Conservation (phyloP, 768 basidiomycete genomes). For the Calvatia gigantea region DNA sequence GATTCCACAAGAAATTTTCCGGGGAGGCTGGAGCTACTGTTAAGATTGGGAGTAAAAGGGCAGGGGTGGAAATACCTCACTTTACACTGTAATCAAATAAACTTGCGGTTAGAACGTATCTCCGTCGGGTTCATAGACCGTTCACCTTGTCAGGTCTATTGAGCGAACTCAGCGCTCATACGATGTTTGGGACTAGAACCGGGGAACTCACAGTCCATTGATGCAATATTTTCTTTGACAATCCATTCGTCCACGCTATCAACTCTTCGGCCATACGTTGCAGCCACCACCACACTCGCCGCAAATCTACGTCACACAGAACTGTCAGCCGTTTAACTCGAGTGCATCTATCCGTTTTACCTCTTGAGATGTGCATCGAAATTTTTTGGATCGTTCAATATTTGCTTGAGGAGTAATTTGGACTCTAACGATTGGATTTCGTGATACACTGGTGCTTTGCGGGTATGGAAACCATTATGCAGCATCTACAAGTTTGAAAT, state of each 20-base stretch:
- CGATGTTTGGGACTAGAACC: background rate
- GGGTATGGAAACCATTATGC: constrained; percentile 39
- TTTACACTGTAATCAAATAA: constrained; percentile 5
- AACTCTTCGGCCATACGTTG: constrained; percentile 29
- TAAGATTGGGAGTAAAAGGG: background rate
- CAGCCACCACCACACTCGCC: constrained; percentile 29
- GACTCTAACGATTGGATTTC: constrained; percentile 47
- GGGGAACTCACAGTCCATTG: constrained; percentile 36
- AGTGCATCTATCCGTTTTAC: constrained; percentile 14
- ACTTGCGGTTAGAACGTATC: background rate
- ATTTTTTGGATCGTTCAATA: constrained; percentile 33
- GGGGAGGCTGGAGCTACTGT: constrained; percentile 5
- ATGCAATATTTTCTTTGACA: constrained; percentile 41
- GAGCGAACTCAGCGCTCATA: background rate
- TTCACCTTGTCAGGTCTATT: constrained; percentile 6
- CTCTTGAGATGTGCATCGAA: constrained; percentile 40
- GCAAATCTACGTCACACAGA: constrained; percentile 29
- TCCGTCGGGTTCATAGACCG: background rate
- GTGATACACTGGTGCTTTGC: constrained; percentile 38
- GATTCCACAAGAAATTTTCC: constrained; percentile 12
- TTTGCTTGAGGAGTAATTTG: constrained; percentile 37
- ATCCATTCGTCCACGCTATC: constrained; percentile 44
- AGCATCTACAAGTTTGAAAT: constrained; percentile 28
- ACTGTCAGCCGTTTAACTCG: background rate
- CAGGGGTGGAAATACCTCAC: background rate